phyloP scores from a whole-genome alignment of 164 flowering plant genomes.

The Kalanchoe fedtschenkoi region DNA sequence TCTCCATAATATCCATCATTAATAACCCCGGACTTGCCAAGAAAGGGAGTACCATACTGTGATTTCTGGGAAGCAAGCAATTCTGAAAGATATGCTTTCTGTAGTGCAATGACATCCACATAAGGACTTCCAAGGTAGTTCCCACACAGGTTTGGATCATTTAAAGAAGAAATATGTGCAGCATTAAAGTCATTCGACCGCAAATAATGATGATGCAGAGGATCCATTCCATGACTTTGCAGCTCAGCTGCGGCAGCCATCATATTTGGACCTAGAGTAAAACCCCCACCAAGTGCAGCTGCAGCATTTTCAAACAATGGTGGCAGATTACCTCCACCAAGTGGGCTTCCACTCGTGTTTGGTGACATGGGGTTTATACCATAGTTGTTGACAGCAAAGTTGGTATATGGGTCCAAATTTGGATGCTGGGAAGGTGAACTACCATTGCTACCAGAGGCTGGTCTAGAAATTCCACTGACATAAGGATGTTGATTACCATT shows the following conservation, averaged over 20 bases:
- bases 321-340: conserved; percentile 43
- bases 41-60: conserved; percentile 42
- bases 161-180: conserved; percentile 44
- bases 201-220: conserved; percentile 61
- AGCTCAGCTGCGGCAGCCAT: conserved; percentile 9
- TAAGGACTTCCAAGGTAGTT: conserved; percentile 40
- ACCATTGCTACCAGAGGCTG: conserved; percentile 22
- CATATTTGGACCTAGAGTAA: conserved; percentile 35
- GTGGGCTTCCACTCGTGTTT: conserved; percentile 43
- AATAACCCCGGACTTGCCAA: conserved; percentile 40
- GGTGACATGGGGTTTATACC: conserved; percentile 46
- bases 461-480: conserved; percentile 27
- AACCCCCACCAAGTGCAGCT: conserved; percentile 34
- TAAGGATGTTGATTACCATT: conserved; percentile 30
- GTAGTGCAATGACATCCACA: conserved; percentile 50
- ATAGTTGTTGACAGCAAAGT: conserved; percentile 44
- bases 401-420: conserved; percentile 22
- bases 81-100: conserved; percentile 62
- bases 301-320: conserved; percentile 54
- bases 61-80: conserved; percentile 60
- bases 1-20: conserved; percentile 54
- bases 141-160: conserved; percentile 41
- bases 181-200: conserved; percentile 54
- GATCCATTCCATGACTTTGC: conserved; percentile 28
- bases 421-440: conserved; percentile 44